These are phyloP conservation scores for Candida dajiaensis DNA, from an alignment of 805 yeast genomes.

Conservation along the genomic window DNA sequence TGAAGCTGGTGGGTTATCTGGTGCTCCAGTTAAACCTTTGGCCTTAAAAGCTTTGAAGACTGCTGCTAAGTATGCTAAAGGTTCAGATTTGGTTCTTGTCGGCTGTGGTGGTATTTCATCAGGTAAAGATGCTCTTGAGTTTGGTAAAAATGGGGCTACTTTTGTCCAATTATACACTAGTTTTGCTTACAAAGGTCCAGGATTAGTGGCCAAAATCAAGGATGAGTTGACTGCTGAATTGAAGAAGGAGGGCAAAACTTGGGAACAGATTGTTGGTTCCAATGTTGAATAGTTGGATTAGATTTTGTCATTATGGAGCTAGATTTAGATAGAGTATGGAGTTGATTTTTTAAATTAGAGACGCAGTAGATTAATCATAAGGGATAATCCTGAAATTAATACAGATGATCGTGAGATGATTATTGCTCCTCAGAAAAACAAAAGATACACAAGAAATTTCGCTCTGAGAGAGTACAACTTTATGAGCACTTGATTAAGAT, in stretches of 20 bases:
- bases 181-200: conserved; percentile 91
- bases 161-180: conserved; percentile 84
- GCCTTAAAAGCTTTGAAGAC: conserved; percentile 65
- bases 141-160: conserved; percentile 91
- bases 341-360: too few species aligned
- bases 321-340: too few species aligned
- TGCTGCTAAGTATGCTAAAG: conserved; percentile 73
- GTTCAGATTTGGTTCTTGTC: conserved; percentile 63
- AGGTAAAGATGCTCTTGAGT: conserved; percentile 87
- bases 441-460: too few species aligned
- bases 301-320: background rate
- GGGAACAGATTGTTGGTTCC: conserved; percentile 74
- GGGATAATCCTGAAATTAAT: too few species aligned
- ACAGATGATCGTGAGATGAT: too few species aligned
- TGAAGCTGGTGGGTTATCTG: conserved; percentile 87
- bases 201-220: conserved; percentile 57
- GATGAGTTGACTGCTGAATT: conserved; percentile 56
- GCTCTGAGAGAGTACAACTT: too few species aligned
- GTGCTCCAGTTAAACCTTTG: conserved; percentile 82
- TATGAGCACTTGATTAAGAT: too few species aligned
- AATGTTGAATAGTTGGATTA: conserved; percentile 29
- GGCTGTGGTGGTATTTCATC: conserved; percentile 94
- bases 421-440: too few species aligned
- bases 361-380: too few species aligned
- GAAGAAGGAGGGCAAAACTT: conserved; percentile 68